Evolutionary conservation across 768 basidiomycete genomes (phyloP), one percentile per base, ranked within the genome.

Genomic region (Wakefieldia striispora): DNA sequence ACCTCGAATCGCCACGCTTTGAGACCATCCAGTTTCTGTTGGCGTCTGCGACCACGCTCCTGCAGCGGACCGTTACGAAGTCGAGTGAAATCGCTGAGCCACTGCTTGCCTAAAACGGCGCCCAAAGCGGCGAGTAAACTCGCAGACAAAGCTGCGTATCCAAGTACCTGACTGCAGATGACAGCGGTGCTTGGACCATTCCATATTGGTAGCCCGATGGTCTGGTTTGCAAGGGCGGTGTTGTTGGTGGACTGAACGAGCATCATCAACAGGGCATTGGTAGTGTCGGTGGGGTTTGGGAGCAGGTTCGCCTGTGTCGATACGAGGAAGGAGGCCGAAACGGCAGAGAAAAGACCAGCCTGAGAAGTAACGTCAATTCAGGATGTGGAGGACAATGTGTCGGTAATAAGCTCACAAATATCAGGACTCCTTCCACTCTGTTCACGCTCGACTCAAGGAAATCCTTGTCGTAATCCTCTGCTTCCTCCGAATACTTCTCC

Each of bases 271-370:
- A 69, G 61, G 38, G 49, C 55, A n/a, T 54, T 55, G 10, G 62
- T 63, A n/a, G 51, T 53, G 8, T 65, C 61, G 23, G 49, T 45
- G 2, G 69, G 58, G 43, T 74, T 58, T 38, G 60, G 62, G n/a
- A 63, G 47, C 11, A 75, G 61, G 26, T 58, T 51, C 29, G 64
- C 57, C 47, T 72, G 69, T 14, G 67, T 70, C 43, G 72, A 66
- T 16, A 72, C 62, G 6, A 70, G 64, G 45, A 75, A 75, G 2
- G 73, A 62, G 3, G 68, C 70, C 13, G 72, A 61, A 1, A 67
- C 68, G 4, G 72, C 67, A 20, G 72, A 72, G 55, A 75, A 75
- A 11, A 75, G 60, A 65, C 74, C 74, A 29, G 71, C 67, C 73
- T 75, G 33, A 3, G 35, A 21, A 24, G 17, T 20, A 14, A 6